Conservation (phyloP, 2,329 filamentous ascomycete genomes). For the Phoma sp. region DNA sequence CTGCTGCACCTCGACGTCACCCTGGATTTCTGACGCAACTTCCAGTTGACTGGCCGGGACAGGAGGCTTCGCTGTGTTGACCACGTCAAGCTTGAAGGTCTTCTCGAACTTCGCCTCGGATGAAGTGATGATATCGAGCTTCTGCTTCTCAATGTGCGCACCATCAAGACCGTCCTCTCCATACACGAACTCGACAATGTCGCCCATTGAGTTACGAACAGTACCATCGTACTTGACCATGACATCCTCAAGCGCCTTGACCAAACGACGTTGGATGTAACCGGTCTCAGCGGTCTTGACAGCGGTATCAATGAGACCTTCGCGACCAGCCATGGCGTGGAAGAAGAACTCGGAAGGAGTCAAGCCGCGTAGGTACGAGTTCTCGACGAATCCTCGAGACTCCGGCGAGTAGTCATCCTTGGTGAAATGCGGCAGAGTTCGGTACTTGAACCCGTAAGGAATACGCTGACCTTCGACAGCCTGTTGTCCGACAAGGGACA, state of each 20-base stretch:
- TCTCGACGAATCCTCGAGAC: constrained; percentile 96
- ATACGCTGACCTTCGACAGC: constrained; percentile 99
- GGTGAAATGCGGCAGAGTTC: constrained; percentile 95
- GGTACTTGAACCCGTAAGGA: constrained; percentile 98
- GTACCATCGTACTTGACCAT: constrained; percentile 98
- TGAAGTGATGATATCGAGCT: constrained; percentile 83
- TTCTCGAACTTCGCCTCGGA: constrained; percentile 79
- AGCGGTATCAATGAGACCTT: constrained; percentile 98
- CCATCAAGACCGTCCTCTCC: constrained; percentile 97
- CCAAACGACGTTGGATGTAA: constrained; percentile 97
- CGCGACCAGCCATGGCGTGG: constrained; percentile 99
- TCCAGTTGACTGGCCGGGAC: constrained; percentile 77
- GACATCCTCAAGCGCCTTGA: constrained; percentile 97
- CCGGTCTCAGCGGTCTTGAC: constrained; percentile 99
- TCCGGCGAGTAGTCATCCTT: constrained; percentile 99
- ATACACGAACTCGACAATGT: constrained; percentile 96
- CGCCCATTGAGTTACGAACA: constrained; percentile 93
- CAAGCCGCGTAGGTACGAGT: constrained; percentile 94
- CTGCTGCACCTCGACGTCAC: constrained; percentile 85
- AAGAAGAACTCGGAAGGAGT: constrained; percentile 99
- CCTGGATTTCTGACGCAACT: constrained; percentile 83
- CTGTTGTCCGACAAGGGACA: constrained; percentile 95
- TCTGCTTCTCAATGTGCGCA: constrained; percentile 90
- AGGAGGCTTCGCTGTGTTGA: constrained; percentile 70
- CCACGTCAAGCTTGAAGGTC: constrained; percentile 85